These are phyloP conservation scores for Cercis canadensis DNA, from an alignment of 306 rosid species.

Conservation along the genomic window DNA sequence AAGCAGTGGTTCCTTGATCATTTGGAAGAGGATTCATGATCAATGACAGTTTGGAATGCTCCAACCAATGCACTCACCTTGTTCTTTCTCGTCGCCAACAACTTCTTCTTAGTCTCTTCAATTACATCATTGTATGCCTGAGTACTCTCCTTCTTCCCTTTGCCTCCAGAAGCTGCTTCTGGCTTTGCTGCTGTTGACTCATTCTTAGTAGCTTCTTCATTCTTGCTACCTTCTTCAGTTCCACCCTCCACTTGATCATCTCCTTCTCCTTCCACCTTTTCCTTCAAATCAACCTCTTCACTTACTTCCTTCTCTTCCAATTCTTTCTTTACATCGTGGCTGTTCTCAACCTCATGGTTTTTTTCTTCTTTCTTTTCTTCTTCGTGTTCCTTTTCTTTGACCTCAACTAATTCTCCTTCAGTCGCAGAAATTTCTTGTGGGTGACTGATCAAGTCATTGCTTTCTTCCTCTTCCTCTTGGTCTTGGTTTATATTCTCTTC, in stretches of 20 bases:
- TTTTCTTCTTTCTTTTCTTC: slow-evolving; percentile 30
- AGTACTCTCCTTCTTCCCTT: slow-evolving; percentile 52
- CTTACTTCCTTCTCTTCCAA: slow-evolving; percentile 31
- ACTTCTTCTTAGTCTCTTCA: slow-evolving; percentile 66
- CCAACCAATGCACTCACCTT: slow-evolving; percentile 89
- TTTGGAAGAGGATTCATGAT: slow-evolving; percentile 70
- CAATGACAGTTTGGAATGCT: slow-evolving; percentile 91
- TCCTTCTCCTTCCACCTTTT: slow-evolving; percentile 29
- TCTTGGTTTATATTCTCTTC: slow-evolving; percentile 32
- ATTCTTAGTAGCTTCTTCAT: neutral
- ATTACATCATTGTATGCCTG: slow-evolving; percentile 72
- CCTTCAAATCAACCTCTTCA: slow-evolving; percentile 21
- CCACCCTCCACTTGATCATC: slow-evolving; percentile 33
- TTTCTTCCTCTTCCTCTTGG: slow-evolving; percentile 7
- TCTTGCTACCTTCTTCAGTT: slow-evolving; percentile 12
- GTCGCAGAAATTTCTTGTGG: slow-evolving; percentile 35
- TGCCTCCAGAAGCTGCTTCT: slow-evolving; percentile 26
- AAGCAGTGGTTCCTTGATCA: slow-evolving; percentile 19
- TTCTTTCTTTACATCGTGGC: slow-evolving; percentile 5
- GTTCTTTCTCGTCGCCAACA: slow-evolving; percentile 69
- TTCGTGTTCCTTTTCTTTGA: slow-evolving; percentile 36
- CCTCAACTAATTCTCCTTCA: slow-evolving; percentile 38
- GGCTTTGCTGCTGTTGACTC: slow-evolving; percentile 24
- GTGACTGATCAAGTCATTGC: slow-evolving; percentile 1
- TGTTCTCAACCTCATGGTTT: slow-evolving; percentile 30